Conservation (phyloP, 768 basidiomycete species). For the Boletus insuetus region DNA sequence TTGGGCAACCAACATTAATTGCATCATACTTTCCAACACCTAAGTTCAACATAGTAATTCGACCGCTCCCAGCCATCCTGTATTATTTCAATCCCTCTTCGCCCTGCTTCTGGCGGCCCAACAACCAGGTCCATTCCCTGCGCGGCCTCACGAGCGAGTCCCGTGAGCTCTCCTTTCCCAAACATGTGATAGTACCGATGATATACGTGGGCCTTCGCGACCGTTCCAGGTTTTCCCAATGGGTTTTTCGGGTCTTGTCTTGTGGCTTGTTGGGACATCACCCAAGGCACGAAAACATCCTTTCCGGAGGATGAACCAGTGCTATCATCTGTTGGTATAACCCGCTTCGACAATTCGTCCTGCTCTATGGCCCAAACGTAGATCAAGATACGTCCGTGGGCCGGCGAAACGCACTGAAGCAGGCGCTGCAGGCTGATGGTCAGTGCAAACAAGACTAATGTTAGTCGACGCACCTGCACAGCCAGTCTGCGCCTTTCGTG, state of each 20-base stretch:
- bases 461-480: conserved; percentile 54
- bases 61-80: conserved; percentile 85
- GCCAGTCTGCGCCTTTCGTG: conserved; percentile 66
- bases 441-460: not conserved
- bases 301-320: conserved; percentile 41
- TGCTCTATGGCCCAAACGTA: conserved; percentile 99
- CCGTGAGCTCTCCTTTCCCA: conserved; percentile 68
- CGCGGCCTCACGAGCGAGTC: conserved; percentile 64
- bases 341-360: conserved; percentile 77
- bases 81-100: conserved; percentile 60
- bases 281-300: conserved; percentile 93
- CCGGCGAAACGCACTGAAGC: conserved; percentile 59
- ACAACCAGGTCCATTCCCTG: conserved; percentile 52
- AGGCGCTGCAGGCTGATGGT: conserved; percentile 45
- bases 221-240: not conserved
- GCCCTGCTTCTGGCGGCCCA: conserved; percentile 31
- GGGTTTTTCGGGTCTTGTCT: not conserved
- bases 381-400: conserved; percentile 77
- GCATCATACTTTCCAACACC: conserved; percentile 50
- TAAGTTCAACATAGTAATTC: conserved; percentile 81
- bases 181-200: conserved; percentile 98
- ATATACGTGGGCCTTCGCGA: conserved; percentile 42
- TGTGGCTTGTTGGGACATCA: conserved; percentile 42
- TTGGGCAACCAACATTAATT: conserved; percentile 1
- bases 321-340: conserved; percentile 39